Evolutionary conservation across 129 eudicot species (phyloP).

Genomic region (carrot (Daucus carota)): DH1_v3.0 NC_030387.2:30289001-30289500

Average conservation of each 20-base stretch:
- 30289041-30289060: constrained; percentile 56
- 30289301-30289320: neutral
- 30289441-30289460: too few relatives aligned
- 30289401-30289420: too few relatives aligned
- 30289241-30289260: neutral
- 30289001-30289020: neutral
- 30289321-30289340: neutral
- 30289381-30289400: neutral
- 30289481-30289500: too few relatives aligned
- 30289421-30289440: too few relatives aligned
- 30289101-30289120: constrained; percentile 11
- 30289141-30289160: constrained; percentile 34
- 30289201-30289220: constrained; percentile 33
- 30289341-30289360: neutral
- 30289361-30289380: neutral
- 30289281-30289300: neutral
- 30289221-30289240: constrained; percentile 23
- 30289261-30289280: neutral
- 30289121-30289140: constrained; percentile 6
- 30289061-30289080: constrained; percentile 61
- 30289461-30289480: too few relatives aligned
- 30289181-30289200: constrained; percentile 35
- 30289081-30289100: constrained; percentile 55
- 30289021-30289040: constrained; percentile 38
- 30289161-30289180: constrained; percentile 42